phyloP scores from a whole-genome alignment of 2,329 filamentous ascomycete genomes.

The Balansia obtecta region DNA sequence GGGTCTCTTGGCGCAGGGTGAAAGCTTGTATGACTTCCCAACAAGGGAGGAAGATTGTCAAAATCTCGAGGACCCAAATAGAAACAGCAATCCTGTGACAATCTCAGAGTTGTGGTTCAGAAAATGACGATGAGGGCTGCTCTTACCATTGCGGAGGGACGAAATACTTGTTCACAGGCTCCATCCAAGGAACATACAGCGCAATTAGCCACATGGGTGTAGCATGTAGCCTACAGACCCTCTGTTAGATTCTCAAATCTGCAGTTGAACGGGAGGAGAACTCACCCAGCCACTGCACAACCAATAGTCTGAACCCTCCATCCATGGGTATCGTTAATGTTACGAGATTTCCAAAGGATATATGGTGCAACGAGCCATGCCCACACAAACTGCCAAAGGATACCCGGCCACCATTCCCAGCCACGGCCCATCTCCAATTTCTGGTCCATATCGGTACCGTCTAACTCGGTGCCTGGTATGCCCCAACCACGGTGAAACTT shows the following conservation, averaged over 20 bases:
- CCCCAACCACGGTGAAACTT: slow-evolving; percentile 31
- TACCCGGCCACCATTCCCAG: slow-evolving; percentile 54
- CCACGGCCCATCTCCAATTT: slow-evolving; percentile 34
- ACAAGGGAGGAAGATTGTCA: slow-evolving; percentile 49
- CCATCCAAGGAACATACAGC: slow-evolving; percentile 28
- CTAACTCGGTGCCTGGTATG: slow-evolving; percentile 46
- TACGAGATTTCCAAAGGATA: slow-evolving; percentile 42
- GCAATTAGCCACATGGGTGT: slow-evolving; percentile 53
- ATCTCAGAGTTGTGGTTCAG: not conserved
- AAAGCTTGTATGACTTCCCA: slow-evolving; percentile 39
- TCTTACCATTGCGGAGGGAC: slow-evolving; percentile 46
- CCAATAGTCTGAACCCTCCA: slow-evolving; percentile 50
- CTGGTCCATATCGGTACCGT: slow-evolving; percentile 33
- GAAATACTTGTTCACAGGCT: slow-evolving; percentile 32
- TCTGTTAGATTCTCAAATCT: not conserved
- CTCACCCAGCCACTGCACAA: slow-evolving; percentile 31
- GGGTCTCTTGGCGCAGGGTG: slow-evolving; percentile 27
- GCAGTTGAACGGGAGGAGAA: not conserved
- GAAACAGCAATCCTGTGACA: slow-evolving; percentile 32
- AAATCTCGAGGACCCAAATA: slow-evolving; percentile 46
- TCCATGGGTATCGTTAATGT: slow-evolving; percentile 50
- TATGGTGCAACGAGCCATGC: slow-evolving; percentile 34
- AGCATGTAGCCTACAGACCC: slow-evolving; percentile 37
- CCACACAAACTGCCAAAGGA: slow-evolving; percentile 51
- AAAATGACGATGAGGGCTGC: slow-evolving; percentile 31